These are phyloP conservation scores for Stentor coeruleus DNA, from an alignment of 73 alveolate genomes.

Conservation along the genomic window DNA sequence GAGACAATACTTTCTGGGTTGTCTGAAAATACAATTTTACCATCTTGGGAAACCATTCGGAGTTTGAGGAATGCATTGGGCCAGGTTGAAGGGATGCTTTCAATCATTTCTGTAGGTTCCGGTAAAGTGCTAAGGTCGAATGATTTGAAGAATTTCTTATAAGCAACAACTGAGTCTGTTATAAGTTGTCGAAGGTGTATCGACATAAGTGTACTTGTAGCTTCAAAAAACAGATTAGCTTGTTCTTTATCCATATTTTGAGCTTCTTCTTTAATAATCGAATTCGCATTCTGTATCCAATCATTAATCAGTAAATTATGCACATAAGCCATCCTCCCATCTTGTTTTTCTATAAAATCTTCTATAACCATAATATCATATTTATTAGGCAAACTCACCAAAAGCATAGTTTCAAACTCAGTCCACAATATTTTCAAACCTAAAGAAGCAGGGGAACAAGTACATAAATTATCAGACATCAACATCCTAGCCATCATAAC, in stretches of 20 bases:
- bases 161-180: constrained; percentile 65
- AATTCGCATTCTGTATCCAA: constrained; percentile 63
- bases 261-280: constrained; percentile 62
- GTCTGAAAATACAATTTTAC: constrained; percentile 67
- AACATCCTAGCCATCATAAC: constrained; percentile 87
- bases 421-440: constrained; percentile 75
- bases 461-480: constrained; percentile 75
- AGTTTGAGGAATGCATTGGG: constrained; percentile 70
- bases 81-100: constrained; percentile 17
- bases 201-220: constrained; percentile 82
- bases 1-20: constrained; percentile 49
- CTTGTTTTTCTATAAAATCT: constrained; percentile 61
- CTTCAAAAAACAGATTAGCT: constrained; percentile 79
- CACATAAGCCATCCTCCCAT: constrained; percentile 44
- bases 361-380: constrained; percentile 64
- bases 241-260: constrained; percentile 71
- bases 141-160: constrained; percentile 69
- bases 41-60: constrained; percentile 54
- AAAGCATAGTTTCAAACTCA: constrained; percentile 65
- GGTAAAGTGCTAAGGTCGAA: constrained; percentile 53
- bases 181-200: constrained; percentile 75
- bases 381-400: constrained; percentile 74
- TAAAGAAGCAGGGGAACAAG: constrained; percentile 74
- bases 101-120: background rate
- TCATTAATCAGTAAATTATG: constrained; percentile 46